A percentile compares a stretch with the other conserved stretches of the same genome.
phyloP scores from a whole-genome alignment of 768 basidiomycete species.

The Hygrophorus pudorinus region DNA sequence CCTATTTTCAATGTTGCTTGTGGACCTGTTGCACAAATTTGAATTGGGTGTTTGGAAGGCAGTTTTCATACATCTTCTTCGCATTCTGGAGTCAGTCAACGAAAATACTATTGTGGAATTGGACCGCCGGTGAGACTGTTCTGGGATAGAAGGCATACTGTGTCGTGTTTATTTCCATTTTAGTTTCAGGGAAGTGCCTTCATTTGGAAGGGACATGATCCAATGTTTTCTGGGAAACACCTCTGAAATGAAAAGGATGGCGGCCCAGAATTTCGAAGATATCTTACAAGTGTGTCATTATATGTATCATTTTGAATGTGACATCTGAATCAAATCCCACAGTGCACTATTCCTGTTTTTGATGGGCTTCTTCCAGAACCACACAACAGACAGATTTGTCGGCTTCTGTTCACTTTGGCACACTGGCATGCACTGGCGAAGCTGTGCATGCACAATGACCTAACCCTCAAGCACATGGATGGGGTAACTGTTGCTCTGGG shows the following conservation, averaged over 20 bases:
- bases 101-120: too few species aligned
- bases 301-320: not conserved
- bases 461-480: too few species aligned
- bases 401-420: conserved; percentile 15
- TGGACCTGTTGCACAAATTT: conserved; percentile 4
- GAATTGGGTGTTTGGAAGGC: not conserved
- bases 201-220: not conserved
- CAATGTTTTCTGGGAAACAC: too few species aligned
- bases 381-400: conserved; percentile 11
- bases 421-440: conserved; percentile 12
- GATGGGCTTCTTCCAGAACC: conserved; percentile 17
- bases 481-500: conserved; percentile 8
- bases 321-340: not conserved
- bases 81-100: too few species aligned
- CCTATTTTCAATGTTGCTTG: conserved; percentile 3
- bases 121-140: not conserved
- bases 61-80: not conserved
- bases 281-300: conserved; percentile 12
- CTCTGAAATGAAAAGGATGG: conserved; percentile 4
- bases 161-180: not conserved
- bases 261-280: conserved; percentile 13
- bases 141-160: not conserved
- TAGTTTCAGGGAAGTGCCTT: too few species aligned
- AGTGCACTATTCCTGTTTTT: too few species aligned
- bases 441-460: conserved; percentile 14